Evolutionary conservation across 148 eudicot genomes (phyloP).

Genomic region (Vaccinium myrtillus): DNA sequence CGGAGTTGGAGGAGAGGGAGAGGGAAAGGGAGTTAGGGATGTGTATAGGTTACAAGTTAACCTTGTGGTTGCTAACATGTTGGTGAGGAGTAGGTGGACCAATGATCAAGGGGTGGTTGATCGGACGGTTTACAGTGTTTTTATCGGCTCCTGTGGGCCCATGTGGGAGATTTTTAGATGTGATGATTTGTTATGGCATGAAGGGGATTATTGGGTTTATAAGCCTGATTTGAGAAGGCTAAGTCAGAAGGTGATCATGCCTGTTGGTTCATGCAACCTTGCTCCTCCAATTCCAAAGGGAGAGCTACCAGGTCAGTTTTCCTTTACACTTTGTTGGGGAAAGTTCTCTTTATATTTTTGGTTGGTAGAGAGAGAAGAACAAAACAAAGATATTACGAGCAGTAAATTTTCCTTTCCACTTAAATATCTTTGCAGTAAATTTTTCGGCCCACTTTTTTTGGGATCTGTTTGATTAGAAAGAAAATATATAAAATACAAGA

Average conservation of each 20-base stretch:
- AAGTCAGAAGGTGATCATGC: constrained; percentile 41
- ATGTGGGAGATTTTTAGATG: constrained; percentile 71
- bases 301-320: constrained; percentile 18
- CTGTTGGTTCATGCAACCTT: constrained; percentile 63
- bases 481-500: too few species aligned
- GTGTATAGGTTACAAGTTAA: constrained; percentile 66
- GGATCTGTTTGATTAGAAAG: too few species aligned
- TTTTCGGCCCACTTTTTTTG: too few species aligned
- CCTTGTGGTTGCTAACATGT: constrained; percentile 50
- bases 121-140: constrained; percentile 40
- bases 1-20: not conserved
- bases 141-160: constrained; percentile 52
- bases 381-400: too few species aligned
- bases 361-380: too few species aligned
- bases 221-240: constrained; percentile 48
- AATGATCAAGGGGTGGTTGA: constrained; percentile 17
- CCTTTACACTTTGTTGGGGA: too few species aligned
- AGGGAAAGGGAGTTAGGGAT: constrained; percentile 43
- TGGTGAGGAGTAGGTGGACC: constrained; percentile 24
- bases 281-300: constrained; percentile 38
- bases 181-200: constrained; percentile 57
- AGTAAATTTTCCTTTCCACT: too few species aligned
- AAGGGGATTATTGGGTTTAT: constrained; percentile 43
- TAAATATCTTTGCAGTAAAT: too few species aligned
- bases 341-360: too few species aligned